Evolutionary conservation across 192 early-diverging fungal species (phyloP).

Genomic region (Pilaira anomala): DNA sequence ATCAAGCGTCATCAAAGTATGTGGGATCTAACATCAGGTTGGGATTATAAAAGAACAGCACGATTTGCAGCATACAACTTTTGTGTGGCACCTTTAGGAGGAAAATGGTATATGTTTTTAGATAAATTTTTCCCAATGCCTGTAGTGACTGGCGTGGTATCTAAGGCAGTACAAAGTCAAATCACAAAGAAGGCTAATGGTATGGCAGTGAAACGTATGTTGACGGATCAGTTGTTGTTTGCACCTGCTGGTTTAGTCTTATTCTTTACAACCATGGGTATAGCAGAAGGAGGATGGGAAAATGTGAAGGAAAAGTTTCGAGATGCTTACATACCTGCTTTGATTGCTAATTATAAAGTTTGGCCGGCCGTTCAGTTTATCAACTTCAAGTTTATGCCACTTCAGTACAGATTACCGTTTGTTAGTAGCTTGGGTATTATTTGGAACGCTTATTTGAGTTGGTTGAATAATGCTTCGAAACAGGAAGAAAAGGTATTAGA

Average conservation of each 20-base stretch:
- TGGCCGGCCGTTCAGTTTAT: slow-evolving; percentile 74
- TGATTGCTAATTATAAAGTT: slow-evolving; percentile 67
- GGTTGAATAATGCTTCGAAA: slow-evolving; percentile 51
- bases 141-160: neutral
- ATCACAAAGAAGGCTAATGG: slow-evolving; percentile 5
- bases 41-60: slow-evolving; percentile 47
- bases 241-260: slow-evolving; percentile 66
- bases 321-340: slow-evolving; percentile 54
- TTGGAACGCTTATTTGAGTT: slow-evolving; percentile 74
- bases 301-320: slow-evolving; percentile 58
- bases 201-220: slow-evolving; percentile 51
- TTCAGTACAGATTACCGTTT: slow-evolving; percentile 65
- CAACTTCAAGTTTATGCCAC: slow-evolving; percentile 70
- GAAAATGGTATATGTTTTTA: slow-evolving; percentile 68
- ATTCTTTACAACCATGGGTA: slow-evolving; percentile 64
- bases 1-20: slow-evolving; percentile 15
- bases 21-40: slow-evolving; percentile 8
- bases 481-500: slow-evolving; percentile 15
- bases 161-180: slow-evolving; percentile 8
- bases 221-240: slow-evolving; percentile 59
- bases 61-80: slow-evolving; percentile 70
- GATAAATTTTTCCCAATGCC: slow-evolving; percentile 59
- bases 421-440: slow-evolving; percentile 68
- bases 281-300: slow-evolving; percentile 49
- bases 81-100: slow-evolving; percentile 62